Conservation (phyloP, 2,329 filamentous ascomycete species). For the Penicillium hesseltinei region DNA sequence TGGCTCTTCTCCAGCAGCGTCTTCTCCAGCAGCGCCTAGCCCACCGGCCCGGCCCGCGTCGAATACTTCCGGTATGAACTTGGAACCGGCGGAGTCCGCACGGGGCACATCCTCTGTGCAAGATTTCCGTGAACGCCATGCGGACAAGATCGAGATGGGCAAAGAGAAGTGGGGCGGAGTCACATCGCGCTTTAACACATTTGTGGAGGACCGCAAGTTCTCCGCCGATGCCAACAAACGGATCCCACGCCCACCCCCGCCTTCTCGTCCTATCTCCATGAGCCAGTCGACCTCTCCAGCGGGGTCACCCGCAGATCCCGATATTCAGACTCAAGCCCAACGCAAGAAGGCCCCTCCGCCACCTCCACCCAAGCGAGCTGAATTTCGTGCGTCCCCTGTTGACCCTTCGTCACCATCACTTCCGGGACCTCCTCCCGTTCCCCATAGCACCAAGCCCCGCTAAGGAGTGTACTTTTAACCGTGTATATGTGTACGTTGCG, state of each 20-base stretch:
- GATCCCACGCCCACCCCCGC: constrained; percentile 28
- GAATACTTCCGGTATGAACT: constrained; percentile 2
- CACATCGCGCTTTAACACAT: constrained; percentile 46
- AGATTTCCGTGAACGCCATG: constrained; percentile 68
- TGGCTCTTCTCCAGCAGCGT: constrained; percentile 2
- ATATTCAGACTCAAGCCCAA: constrained; percentile 22
- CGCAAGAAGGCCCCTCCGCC: constrained; percentile 55
- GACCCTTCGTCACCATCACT: constrained; percentile 25
- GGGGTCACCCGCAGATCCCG: constrained; percentile 27
- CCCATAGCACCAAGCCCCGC: constrained; percentile 57
- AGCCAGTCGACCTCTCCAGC: constrained; percentile 18
- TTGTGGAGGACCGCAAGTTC: constrained; percentile 42
- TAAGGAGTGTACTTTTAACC: constrained; percentile 23
- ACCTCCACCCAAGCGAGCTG: constrained; percentile 55
- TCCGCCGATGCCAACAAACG: constrained; percentile 25
- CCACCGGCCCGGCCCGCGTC: constrained; percentile 4
- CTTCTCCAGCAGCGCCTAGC: not conserved
- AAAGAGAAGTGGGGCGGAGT: constrained; percentile 54
- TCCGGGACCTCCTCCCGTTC: constrained; percentile 54
- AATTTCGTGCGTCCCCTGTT: constrained; percentile 41
- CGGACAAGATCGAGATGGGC: constrained; percentile 64
- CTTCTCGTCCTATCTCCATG: constrained; percentile 14
- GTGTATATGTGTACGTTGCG: not conserved
- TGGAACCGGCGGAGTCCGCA: constrained; percentile 22
- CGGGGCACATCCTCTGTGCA: constrained; percentile 10